Evolutionary conservation across 305 asterid genomes (phyloP), one percentile per base, ranked within the genome.

Genomic region (Lippia alba): DNA sequence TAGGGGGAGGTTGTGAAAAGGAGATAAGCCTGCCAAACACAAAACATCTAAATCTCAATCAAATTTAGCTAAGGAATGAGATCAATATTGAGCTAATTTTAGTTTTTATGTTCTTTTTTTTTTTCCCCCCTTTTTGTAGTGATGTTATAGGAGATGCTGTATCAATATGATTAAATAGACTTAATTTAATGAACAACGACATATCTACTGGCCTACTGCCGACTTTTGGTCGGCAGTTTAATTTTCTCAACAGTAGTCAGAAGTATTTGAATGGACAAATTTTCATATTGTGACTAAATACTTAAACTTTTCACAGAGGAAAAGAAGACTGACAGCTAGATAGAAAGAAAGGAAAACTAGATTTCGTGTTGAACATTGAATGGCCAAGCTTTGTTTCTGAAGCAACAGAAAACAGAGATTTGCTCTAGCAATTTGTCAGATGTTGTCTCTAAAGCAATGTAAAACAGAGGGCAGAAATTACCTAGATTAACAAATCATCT

Each of bases 381-480:
- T 49, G 16, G 20, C 60, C 12, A 34, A 55, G 19, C 34, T 24
- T 56, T 11, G 65, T 36, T 15, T 64, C 64, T 40, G 50, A 36
- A 61, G 56, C 8, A 74, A 19, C 12, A 44, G 30, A 60, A 17
- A 56, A 46, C 44, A 19, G 32, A 45, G 60, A 15, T 33, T 6
- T 45, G 17, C 15, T 20, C 36, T 30, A 30, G 58, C 59, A 46
- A 56, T 56, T 40, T 6, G 30, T 51, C 30, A 16, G 56, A 48
- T 58, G 34, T 46, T 9, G 64, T 24, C 33, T 56, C 53, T 53
- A 46, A 50, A 62, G 44, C 9, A 75, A 34, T 30, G 56, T 41
- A 61, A 19, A 48, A 58, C 33, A 19, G 36, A 59, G 61, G 39
- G 18, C 45, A 72, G 0, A 15, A 30, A 32, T 12, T 53, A 50